Evolutionary conservation across 169 alveolate genomes (phyloP).

Genomic region (Cryptosporidium andersoni): DNA sequence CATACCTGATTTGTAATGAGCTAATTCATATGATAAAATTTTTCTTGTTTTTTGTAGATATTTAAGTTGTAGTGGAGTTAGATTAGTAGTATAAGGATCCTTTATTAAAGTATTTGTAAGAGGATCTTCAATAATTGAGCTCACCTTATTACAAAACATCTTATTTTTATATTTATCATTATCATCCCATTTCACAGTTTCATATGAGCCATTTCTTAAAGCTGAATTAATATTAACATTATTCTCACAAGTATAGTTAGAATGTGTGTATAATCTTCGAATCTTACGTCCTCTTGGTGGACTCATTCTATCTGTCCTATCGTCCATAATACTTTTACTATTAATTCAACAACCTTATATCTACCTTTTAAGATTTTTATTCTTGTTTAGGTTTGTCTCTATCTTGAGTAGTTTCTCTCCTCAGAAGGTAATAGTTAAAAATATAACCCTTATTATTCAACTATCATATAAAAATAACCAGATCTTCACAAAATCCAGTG

Average conservation of each 20-base stretch:
- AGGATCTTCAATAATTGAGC: background rate
- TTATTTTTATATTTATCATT: background rate
- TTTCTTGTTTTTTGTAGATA: conserved; percentile 61
- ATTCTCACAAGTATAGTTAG: conserved; percentile 39
- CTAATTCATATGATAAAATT: conserved; percentile 40
- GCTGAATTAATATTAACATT: background rate
- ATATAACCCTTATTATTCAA: no score
- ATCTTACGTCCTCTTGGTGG: conserved; percentile 70
- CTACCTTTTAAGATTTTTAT: no score
- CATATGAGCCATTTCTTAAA: background rate
- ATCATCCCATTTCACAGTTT: background rate
- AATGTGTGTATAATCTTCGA: conserved; percentile 44
- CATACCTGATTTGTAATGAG: conserved; percentile 56
- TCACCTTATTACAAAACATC: background rate
- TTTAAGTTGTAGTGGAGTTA: conserved; percentile 46
- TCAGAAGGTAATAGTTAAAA: no score
- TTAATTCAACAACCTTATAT: no score
- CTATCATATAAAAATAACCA: no score
- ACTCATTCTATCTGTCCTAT: no score
- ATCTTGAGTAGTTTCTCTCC: no score
- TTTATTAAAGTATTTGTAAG: background rate
- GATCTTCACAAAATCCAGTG: no score
- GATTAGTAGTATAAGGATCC: conserved; percentile 5
- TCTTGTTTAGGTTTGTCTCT: no score
- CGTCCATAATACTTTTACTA: no score